Base-by-base conservation (phyloP, 1,284 basidiomycete genomes). In the Ustilago loliicola region DNA sequence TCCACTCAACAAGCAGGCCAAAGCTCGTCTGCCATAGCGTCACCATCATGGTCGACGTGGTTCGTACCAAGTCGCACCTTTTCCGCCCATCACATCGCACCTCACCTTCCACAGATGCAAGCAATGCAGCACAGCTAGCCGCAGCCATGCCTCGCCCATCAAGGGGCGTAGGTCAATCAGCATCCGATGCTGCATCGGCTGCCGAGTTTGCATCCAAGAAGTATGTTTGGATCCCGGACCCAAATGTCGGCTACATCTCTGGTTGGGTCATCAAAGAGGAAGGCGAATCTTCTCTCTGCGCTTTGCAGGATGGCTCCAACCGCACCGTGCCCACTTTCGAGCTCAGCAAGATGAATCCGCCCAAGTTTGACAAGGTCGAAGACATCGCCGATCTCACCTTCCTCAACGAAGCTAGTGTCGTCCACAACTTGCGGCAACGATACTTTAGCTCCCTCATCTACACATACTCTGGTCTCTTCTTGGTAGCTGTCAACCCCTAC, bases 331-430 rank as follows among this genome's bases (percentile, higher is more conserved):
- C 84, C 13, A 84, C 81, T 21, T 67, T 72, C 34, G 79, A 83
- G 40, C 76, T 86, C 58, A 83, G 80, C 70, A 83, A 85, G 69
- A 86, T 88, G 84, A 99, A 99, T 84, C 97, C 96, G 15, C 96
- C 96, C 51, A 97, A 98, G 88, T 99, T 99, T 86, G 96, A 99
- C 88, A 91, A 94, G 54, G 96, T 95, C 2, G 95, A 96, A 80
- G 97, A 99, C 87, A 99, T 99, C 82, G 97, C 97, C 52, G 96
- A 99, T 87, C 89, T 99, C 74, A 99, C 97, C 1, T 98, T 96
- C 87, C 89, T 99, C 72, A 99, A 99, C 87, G 97, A 99, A 89
- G 96, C 97, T 11, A 96, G 94, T 81, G 97, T 99, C 32, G 96
- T 99, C 27, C 95, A 99, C 86, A 98, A 99, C 87, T 90, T 99